These are phyloP conservation scores for Aspergillus fumigatiaffinis DNA, from an alignment of 2,329 filamentous ascomycete genomes.

Conservation along the genomic window DNA sequence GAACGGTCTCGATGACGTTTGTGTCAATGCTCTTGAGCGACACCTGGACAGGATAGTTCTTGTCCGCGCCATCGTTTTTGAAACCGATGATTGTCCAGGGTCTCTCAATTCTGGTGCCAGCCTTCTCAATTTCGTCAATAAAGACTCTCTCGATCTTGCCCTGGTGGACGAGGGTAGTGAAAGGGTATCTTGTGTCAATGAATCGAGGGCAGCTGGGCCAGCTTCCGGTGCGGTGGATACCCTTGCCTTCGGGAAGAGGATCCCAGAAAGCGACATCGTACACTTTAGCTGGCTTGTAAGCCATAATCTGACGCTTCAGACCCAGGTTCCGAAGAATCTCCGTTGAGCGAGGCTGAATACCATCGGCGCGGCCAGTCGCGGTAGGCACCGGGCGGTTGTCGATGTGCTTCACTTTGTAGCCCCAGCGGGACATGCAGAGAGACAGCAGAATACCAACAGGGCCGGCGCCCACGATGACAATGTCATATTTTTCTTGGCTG, in stretches of 20 bases:
- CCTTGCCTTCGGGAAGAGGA: slow-evolving; percentile 47
- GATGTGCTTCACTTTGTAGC: slow-evolving; percentile 92
- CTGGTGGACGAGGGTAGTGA: slow-evolving; percentile 60
- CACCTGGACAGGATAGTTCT: slow-evolving; percentile 77
- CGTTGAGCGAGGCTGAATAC: slow-evolving; percentile 84
- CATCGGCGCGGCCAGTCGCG: slow-evolving; percentile 79
- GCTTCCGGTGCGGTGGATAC: slow-evolving; percentile 58
- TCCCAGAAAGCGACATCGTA: slow-evolving; percentile 69
- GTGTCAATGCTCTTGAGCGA: slow-evolving; percentile 73
- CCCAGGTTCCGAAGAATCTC: slow-evolving; percentile 88
- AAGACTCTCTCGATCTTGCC: slow-evolving; percentile 61
- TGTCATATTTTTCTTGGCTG: slow-evolving; percentile 54
- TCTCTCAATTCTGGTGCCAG: slow-evolving; percentile 53
- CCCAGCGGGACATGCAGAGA: slow-evolving; percentile 84
- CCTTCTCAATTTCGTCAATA: slow-evolving; percentile 58
- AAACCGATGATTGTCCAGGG: slow-evolving; percentile 62
- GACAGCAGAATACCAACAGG: slow-evolving; percentile 85
- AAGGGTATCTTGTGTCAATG: slow-evolving; percentile 62
- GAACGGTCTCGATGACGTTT: slow-evolving; percentile 60
- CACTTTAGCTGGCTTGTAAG: slow-evolving; percentile 78
- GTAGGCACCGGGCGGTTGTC: slow-evolving; percentile 87
- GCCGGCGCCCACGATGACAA: slow-evolving; percentile 82
- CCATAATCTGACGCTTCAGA: slow-evolving; percentile 83
- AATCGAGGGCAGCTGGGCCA: slow-evolving; percentile 90
- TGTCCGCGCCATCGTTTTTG: slow-evolving; percentile 56